Base-by-base conservation (phyloP, 2,329 filamentous ascomycete species). In the Aurifilum marmelostoma region DNA sequence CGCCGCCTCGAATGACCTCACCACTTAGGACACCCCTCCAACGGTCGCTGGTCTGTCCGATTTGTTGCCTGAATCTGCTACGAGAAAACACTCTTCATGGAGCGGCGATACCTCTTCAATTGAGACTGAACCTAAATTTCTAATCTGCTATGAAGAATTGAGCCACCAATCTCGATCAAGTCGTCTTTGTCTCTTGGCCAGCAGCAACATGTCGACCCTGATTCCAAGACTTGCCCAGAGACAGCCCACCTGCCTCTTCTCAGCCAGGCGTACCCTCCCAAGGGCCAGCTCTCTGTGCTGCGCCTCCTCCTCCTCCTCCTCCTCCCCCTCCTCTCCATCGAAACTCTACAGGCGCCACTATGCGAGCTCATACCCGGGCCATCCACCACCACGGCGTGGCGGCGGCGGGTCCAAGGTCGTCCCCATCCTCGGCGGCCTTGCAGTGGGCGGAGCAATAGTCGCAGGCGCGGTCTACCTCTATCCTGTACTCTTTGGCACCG, bases 401-500 rank as follows among this genome's bases (percentile, higher is more conserved):
- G 61, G 59, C n/a, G 34, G 34, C 11, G 29, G 58, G 14, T 29
- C 16, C 18, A 54, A 59, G 6, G 59, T 60, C 7, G 59, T 63
- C n/a, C 47, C 14, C n/a, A 56, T 66, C 27, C 29, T 68, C 27
- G 68, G 52, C 24, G 21, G 69, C 34, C 27, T 56, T 18, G 43
- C 65, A 9, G 68, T 59, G n/a, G 68, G 58, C 21, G 66, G 63
- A 1, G 58, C 56, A 29, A 64, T 60, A 6, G 59, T 50, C 61
- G 63, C 34, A 32, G 64, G 65, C 60, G 68, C 68, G 24, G 21
- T 62, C 3, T 62, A 52, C 47, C 67, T 72, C 52, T 74, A 67
- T 67, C 62, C 72, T 7, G 24, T 66, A 3, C 59, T 71, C 61
- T 61, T 70, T 16, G 70, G 70, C 71, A 60, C 72, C 72, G 16